Evolutionary conservation across 192 early-diverging fungal genomes (phyloP), one percentile per base, ranked within the genome.

Genomic region (Rhizoclosmatium sp.): DNA sequence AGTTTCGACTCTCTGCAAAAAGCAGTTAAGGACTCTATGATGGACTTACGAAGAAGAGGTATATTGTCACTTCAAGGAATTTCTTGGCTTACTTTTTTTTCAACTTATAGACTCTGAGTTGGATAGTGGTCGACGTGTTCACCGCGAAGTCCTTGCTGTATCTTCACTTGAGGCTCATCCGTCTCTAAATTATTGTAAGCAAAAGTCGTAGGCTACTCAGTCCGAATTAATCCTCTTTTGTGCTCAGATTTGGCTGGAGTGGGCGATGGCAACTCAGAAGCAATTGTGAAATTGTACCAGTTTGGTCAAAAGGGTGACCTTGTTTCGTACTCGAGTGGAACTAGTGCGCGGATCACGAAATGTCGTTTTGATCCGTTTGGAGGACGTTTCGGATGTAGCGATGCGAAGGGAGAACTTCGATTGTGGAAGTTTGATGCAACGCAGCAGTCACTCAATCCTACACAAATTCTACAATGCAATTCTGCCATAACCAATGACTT

Each of bases 351-450:
- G 47, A 61, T 87, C 59, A 82, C 80, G 16, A 62, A 77, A 48
- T 75, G 73, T 62, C 92, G 91, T 54, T 95, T 95, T 87, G 94
- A 95, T 76, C 87, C 89, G 1, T 93, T 89, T 79, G 94, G 94
- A 2, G 89, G 89, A 67, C 89, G 92, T 54, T 95, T 95, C 86
- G 94, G 92, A 31, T 92, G 90, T 1, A 83, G 82, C 2, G 93
- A 94, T 81, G 82, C 78, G 45, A 87, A 89, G 47, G 94, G 94
- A 12, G 85, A 88, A 31, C 59, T 95, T 31, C 85, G 86, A 60
- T 82, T 95, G 48, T 95, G 93, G 93, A 84, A 88, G 56, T 95
- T 95, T 81, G 93, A 94, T 77, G 85, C 92, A 16, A 88, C 86
- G 59, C 78, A 86, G 39, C 82, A 89, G 40, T 82, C 91, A 0